Evolutionary conservation across 192 early-diverging fungal genomes (phyloP), one percentile per base, ranked within the genome.

Genomic region (Phycomyces nitens): DNA sequence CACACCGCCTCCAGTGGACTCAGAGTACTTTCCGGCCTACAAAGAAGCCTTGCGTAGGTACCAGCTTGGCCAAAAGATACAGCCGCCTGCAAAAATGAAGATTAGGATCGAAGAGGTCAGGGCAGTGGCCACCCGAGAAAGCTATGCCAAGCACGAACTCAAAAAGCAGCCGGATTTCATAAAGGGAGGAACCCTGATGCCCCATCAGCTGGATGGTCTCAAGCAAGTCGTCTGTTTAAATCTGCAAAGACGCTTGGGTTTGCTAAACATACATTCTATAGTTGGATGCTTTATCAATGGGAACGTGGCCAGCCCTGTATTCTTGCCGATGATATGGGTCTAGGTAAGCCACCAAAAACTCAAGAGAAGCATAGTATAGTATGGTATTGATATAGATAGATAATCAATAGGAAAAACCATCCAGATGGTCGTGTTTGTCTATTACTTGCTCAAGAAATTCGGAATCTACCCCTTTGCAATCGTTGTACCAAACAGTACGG

Each of bases 271-370:
- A 16, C 52, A 3, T n/a, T 4, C 29, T 12, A 6, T 70, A 88
- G 82, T 43, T 90, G 87, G 87, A 58, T 90, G 14, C 34, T 84
- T 14, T 89, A 87, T 67, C 82, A 90, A 60, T 90, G 88, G 79
- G 74, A 64, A 44, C 78, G 82, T 38, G 40, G 73, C 9, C 71
- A 74, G 34, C 77, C 83, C 22, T 86, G 82, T 57, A 84, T 90
- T 62, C 61, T 90, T 23, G 88, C 89, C 15, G 88, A 90, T 71
- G 88, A 90, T 56, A 90, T 90, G 88, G 89, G 89, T 6, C 58
- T 90, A 39, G 89, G 84, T 43, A 56, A 1, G 51, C n/a, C n/a
- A n/a, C n/a, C n/a, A n/a, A n/a, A n/a, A n/a, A n/a, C n/a, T n/a
- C n/a, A n/a, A n/a, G n/a, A n/a, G n/a, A n/a, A n/a, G n/a, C n/a